These are phyloP conservation scores for Taxillus chinensis DNA, from an alignment of 164 flowering plant species.

Conservation along the genomic window DNA sequence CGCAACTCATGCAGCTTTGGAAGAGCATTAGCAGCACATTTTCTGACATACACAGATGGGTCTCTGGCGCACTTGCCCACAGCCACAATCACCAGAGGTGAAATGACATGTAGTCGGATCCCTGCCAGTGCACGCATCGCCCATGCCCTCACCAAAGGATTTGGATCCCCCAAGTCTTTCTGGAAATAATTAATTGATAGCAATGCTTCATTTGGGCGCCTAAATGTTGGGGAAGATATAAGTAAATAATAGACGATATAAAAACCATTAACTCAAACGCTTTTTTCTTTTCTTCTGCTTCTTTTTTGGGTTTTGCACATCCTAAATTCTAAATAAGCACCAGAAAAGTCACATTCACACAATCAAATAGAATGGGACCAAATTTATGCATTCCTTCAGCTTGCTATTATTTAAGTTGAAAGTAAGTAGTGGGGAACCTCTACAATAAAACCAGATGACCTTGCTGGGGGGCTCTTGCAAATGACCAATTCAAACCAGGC, in stretches of 20 bases:
- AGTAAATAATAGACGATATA: background rate
- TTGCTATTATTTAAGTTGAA: too few relatives aligned
- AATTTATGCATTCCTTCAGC: too few relatives aligned
- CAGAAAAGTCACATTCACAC: too few relatives aligned
- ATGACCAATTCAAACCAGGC: too few relatives aligned
- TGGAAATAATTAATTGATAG: conserved; percentile 93
- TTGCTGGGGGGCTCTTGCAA: too few relatives aligned
- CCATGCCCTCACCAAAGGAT: conserved; percentile 98
- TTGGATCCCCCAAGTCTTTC: conserved; percentile 88
- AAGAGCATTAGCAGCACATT: conserved; percentile 97
- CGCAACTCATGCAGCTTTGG: conserved; percentile 87
- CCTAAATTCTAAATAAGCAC: too few relatives aligned
- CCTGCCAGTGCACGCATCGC: conserved; percentile 99
- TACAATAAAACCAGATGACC: too few relatives aligned
- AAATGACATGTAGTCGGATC: conserved; percentile 80
- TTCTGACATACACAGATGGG: conserved; percentile 92
- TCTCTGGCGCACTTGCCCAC: conserved; percentile 85
- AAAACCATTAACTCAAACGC: background rate
- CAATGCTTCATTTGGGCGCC: conserved; percentile 99
- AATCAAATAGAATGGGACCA: too few relatives aligned
- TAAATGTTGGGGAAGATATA: conserved; percentile 14
- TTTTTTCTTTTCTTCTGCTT: background rate
- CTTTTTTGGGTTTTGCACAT: too few relatives aligned
- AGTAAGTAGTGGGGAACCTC: too few relatives aligned
- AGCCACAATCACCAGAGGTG: conserved; percentile 82